phyloP scores from a whole-genome alignment of 129 eudicot genomes.

The Scalesia atractyloides region DNA sequence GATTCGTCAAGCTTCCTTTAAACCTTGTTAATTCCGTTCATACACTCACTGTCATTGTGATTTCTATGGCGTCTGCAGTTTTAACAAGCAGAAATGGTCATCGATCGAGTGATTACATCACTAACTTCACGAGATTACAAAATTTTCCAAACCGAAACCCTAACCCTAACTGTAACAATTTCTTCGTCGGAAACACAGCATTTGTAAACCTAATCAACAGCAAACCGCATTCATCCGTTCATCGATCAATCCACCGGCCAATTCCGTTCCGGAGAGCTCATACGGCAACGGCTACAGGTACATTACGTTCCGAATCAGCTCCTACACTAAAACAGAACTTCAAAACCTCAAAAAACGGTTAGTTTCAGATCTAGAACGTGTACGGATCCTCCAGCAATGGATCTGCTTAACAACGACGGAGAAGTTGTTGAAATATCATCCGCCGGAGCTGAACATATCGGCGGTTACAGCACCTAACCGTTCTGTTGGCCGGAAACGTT shows the following conservation, averaged over 20 bases:
- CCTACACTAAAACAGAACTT: constrained; percentile 49
- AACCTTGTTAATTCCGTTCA: neutral
- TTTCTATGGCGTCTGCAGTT: constrained; percentile 55
- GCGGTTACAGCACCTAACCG: too few relatives aligned
- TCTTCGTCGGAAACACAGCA: constrained; percentile 5
- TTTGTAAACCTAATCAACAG: constrained; percentile 14
- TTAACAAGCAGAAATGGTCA: constrained; percentile 35
- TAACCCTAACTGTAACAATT: constrained; percentile 13
- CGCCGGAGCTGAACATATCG: too few relatives aligned
- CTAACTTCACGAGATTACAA: constrained; percentile 19
- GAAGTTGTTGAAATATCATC: too few relatives aligned
- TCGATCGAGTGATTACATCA: constrained; percentile 29
- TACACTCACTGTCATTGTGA: constrained; percentile 8
- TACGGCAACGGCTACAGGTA: constrained; percentile 21
- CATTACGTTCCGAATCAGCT: constrained; percentile 39
- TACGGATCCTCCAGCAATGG: constrained; percentile 36
- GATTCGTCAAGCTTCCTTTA: neutral
- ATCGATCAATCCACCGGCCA: too few relatives aligned
- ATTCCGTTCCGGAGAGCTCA: too few relatives aligned
- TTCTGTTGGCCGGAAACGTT: constrained; percentile 6
- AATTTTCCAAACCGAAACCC: constrained; percentile 43
- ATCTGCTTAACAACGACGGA: neutral
- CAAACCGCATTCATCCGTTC: constrained; percentile 2
- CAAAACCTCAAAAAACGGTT: constrained; percentile 38
- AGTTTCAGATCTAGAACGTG: constrained; percentile 46